Evolutionary conservation across 2,329 filamentous ascomycete species (phyloP), one percentile per base, ranked within the genome.

Genomic region (Ceratocystiopsis brevicomis): DNA sequence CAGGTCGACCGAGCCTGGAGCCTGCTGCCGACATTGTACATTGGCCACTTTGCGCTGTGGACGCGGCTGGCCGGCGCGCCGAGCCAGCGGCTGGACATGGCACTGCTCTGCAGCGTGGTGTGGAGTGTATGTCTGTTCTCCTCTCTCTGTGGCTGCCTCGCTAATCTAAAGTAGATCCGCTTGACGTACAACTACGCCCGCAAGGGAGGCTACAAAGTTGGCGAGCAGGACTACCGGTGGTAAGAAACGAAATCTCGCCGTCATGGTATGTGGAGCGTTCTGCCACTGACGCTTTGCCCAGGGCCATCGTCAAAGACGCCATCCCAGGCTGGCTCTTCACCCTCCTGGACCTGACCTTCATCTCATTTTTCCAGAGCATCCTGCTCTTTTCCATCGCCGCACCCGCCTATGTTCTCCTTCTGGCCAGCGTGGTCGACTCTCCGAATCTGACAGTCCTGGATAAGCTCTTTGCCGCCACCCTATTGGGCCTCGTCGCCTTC

Each of bases 141-240:
- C 9, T 18, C 19, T 1, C 33, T 15, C 13, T 3, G 33, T 9
- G 10, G 5, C 5, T 6, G 25, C 8, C 25, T 37, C 46, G 42
- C 54, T 56, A 39, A 59, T 47, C 47, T 48, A 38, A 21, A 13
- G 15, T 47, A 86, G 82, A 57, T 64, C 45, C 81, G 90, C 12
- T 65, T 98, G 60, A 96, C 88, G 3, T 96, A 74, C 67, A 98
- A 98, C 62, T 98, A 95, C 64, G 94, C 82, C 78, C 80, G 90
- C 46, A 93, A 84, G 59, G 90, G 90, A 36, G 90, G 90, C 19
- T 98, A 98, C 59, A 65, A 69, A 15, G 68, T 87, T 49, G 88
- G 90, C 35, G 87, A 81, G 15, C 88, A 98, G 61, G 90, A 98
- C 60, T 98, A 98, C 59, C 74, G 90, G 62, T 98, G 90, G 77